These are phyloP conservation scores for Noccaea bulbosa DNA, from an alignment of 345 rosid genomes.

Conservation along the genomic window DNA sequence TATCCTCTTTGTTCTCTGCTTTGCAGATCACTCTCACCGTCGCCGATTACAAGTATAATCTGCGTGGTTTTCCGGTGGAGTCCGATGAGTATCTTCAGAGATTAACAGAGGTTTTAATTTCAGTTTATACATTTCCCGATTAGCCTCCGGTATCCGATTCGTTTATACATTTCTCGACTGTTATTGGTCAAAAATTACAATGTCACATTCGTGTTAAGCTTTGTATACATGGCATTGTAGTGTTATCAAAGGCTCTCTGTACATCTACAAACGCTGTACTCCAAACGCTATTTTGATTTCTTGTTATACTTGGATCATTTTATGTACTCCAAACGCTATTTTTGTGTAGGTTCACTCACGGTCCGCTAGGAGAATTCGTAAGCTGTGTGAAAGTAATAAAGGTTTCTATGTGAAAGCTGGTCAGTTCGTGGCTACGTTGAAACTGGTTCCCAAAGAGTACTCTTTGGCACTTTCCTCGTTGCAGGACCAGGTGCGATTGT, in stretches of 20 bases:
- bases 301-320: no score
- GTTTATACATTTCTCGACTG: no score
- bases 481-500: conserved; percentile 79
- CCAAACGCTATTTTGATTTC: background rate
- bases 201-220: background rate
- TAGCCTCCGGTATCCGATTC: background rate
- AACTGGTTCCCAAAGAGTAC: conserved; percentile 81
- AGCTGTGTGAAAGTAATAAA: conserved; percentile 75
- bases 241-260: no score
- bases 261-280: no score
- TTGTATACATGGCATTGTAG: no score
- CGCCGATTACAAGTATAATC: conserved; percentile 69
- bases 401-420: conserved; percentile 94
- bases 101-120: conserved; percentile 62
- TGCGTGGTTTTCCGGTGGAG: conserved; percentile 47
- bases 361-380: conserved; percentile 68
- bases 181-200: no score
- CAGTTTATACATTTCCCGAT: background rate
- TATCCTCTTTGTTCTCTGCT: background rate
- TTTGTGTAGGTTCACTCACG: conserved; percentile 70
- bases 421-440: conserved; percentile 78
- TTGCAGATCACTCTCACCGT: conserved; percentile 61
- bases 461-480: conserved; percentile 66
- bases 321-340: background rate
- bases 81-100: conserved; percentile 58